These are phyloP conservation scores for Geotrichum ghanense DNA, from an alignment of 805 yeast genomes.

Conservation along the genomic window DNA sequence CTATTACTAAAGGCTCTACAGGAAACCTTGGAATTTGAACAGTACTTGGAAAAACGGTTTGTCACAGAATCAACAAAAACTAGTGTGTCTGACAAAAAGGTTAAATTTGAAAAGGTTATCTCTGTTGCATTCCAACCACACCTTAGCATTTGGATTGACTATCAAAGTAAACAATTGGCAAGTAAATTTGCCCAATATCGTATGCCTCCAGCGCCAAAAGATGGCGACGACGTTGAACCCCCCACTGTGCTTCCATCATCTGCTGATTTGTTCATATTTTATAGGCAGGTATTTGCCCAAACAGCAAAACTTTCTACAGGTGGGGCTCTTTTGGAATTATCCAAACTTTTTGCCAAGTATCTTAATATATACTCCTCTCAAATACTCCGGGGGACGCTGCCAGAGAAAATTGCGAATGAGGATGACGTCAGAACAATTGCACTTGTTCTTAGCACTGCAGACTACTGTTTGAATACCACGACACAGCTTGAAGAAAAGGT, in stretches of 20 bases:
- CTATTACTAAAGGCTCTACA: constrained; percentile 57
- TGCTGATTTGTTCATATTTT: constrained; percentile 72
- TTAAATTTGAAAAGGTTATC: constrained; percentile 33
- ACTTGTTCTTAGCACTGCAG: constrained; percentile 75
- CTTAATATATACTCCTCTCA: constrained; percentile 46
- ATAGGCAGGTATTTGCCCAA: constrained; percentile 62
- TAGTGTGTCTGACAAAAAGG: constrained; percentile 15
- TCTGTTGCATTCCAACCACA: constrained; percentile 77
- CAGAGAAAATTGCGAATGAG: background rate
- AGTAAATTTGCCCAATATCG: constrained; percentile 54
- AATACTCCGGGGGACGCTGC: constrained; percentile 25
- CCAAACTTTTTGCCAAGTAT: constrained; percentile 54
- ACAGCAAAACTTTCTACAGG: constrained; percentile 46
- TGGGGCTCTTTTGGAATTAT: constrained; percentile 33
- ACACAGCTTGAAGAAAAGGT: constrained; percentile 63
- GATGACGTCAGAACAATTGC: constrained; percentile 61
- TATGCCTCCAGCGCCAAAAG: constrained; percentile 25
- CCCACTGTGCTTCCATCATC: constrained; percentile 69
- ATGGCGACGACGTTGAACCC: constrained; percentile 32
- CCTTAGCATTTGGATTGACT: constrained; percentile 71
- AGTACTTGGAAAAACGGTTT: constrained; percentile 53
- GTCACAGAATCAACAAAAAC: constrained; percentile 13
- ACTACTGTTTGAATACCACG: constrained; percentile 71
- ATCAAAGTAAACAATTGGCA: constrained; percentile 59
- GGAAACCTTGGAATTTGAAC: constrained; percentile 77